Conservation (phyloP, 495 filamentous ascomycete genomes). For the Friedmanniomyces endolithicus region DNA sequence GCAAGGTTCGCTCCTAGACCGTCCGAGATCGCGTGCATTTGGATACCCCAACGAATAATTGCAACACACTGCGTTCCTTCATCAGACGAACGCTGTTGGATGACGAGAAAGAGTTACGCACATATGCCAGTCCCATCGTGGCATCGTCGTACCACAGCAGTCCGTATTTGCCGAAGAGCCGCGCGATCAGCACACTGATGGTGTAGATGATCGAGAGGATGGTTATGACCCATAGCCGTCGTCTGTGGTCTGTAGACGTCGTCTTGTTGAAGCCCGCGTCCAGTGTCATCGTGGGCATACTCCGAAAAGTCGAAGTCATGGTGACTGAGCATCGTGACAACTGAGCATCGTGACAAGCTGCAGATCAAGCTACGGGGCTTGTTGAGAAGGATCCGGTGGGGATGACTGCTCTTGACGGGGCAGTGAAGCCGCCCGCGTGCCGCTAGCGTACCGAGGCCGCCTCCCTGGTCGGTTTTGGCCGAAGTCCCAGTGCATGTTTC, state of each 20-base stretch:
- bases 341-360: too few relatives aligned
- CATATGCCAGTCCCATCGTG: neutral
- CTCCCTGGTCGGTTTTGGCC: neutral
- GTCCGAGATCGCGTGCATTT: neutral
- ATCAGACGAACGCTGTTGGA: neutral
- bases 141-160: constrained; percentile 2
- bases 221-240: neutral
- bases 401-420: neutral
- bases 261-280: neutral
- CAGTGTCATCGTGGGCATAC: neutral
- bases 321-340: neutral
- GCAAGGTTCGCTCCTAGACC: neutral
- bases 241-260: neutral
- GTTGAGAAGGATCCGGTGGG: neutral
- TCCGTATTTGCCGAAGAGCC: neutral
- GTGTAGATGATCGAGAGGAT: neutral
- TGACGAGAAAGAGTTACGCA: neutral
- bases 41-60: neutral
- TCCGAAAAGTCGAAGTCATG: neutral
- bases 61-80: neutral
- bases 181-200: neutral
- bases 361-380: neutral
- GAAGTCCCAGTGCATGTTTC: neutral
- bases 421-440: neutral
- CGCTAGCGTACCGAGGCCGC: neutral